phyloP scores from a whole-genome alignment of 2,329 filamentous ascomycete species.

The Dothideomycetidae sp. region DNA sequence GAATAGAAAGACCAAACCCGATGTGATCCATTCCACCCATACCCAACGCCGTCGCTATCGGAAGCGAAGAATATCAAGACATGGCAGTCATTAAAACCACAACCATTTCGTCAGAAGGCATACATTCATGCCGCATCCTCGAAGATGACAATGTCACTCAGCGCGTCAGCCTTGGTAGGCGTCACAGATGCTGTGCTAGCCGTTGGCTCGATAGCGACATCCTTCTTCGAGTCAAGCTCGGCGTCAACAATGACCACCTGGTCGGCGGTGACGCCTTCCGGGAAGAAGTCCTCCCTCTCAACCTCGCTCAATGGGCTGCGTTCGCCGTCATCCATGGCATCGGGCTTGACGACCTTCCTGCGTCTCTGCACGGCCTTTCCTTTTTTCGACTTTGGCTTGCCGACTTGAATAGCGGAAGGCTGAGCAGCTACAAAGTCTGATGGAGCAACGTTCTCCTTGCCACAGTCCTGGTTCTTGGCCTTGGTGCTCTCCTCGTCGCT shows the following conservation, averaged over 20 bases:
- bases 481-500: constrained; percentile 63
- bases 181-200: constrained; percentile 6
- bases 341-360: constrained; percentile 17
- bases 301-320: constrained; percentile 22
- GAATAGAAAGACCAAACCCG: background rate
- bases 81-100: background rate
- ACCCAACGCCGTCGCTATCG: background rate
- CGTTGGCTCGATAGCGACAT: constrained; percentile 1
- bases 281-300: constrained; percentile 23
- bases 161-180: constrained; percentile 11
- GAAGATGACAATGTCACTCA: constrained; percentile 18
- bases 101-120: no score
- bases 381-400: constrained; percentile 14
- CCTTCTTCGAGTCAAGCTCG: constrained; percentile 10
- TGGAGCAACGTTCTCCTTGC: constrained; percentile 91
- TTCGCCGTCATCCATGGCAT: constrained; percentile 23
- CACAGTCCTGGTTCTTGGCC: constrained; percentile 44
- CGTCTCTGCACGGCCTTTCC: constrained; percentile 19
- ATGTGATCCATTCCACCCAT: no score
- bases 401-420: constrained; percentile 8
- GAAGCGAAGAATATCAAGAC: background rate
- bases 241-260: constrained; percentile 16
- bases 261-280: constrained; percentile 21
- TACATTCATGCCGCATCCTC: constrained; percentile 15
- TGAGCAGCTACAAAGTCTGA: constrained; percentile 25